Conservation (phyloP, 2,329 filamentous ascomycete species). For the Penicillium sp. region DNA sequence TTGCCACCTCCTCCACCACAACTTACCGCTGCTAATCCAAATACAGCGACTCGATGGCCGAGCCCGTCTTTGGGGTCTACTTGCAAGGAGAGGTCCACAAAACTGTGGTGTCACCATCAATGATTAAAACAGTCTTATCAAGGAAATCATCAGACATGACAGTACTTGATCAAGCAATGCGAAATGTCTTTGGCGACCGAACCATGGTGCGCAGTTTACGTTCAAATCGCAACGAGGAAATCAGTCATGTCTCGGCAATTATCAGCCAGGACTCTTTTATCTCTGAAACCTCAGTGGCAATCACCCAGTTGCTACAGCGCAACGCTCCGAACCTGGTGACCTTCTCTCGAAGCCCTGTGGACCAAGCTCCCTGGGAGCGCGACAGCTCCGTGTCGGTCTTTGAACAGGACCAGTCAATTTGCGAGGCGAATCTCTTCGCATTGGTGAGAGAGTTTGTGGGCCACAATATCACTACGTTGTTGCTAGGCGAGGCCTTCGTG, state of each 20-base stretch:
- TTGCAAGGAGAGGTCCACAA: constrained; percentile 52
- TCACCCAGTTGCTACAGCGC: constrained; percentile 42
- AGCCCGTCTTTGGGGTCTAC: constrained; percentile 51
- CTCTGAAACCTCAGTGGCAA: constrained; percentile 40
- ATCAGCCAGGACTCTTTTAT: constrained; percentile 52
- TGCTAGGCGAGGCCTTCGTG: constrained; percentile 55
- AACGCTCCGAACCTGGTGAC: constrained; percentile 59
- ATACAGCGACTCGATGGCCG: constrained; percentile 36
- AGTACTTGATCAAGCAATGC: constrained; percentile 36
- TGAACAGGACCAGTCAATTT: constrained; percentile 45
- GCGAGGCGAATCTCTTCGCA: constrained; percentile 53
- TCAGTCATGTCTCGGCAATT: constrained; percentile 36
- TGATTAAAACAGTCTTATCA: constrained; percentile 45
- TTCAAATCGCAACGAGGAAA: constrained; percentile 33
- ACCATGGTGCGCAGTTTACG: constrained; percentile 38
- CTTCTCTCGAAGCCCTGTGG: constrained; percentile 59
- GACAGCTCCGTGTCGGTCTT: constrained; percentile 45
- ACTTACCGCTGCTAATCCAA: constrained; percentile 12
- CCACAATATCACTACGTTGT: constrained; percentile 45
- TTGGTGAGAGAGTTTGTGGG: constrained; percentile 61
- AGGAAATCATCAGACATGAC: constrained; percentile 27
- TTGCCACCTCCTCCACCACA: not conserved
- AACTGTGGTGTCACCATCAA: constrained; percentile 50
- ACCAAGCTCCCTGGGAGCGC: constrained; percentile 64
- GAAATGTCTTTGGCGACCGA: constrained; percentile 47